A percentile compares a stretch with the other conserved stretches of the same genome.
phyloP scores from a whole-genome alignment of 73 alveolate genomes.

The Stentor roeselii region DNA sequence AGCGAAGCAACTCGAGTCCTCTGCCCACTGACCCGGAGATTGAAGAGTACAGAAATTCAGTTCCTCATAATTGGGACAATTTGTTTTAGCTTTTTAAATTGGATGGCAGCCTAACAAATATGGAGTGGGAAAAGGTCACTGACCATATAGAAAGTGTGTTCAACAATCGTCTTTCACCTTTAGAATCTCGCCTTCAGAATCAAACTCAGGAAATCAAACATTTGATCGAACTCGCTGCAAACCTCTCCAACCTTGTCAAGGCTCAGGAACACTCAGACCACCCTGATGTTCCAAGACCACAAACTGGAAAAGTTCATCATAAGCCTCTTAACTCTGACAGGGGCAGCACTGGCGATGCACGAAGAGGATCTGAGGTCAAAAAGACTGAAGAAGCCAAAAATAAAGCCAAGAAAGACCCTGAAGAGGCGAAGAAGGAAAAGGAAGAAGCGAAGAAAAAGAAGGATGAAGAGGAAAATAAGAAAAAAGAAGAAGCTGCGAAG shows the following conservation, averaged over 20 bases:
- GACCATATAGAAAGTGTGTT: not conserved
- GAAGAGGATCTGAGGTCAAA: not conserved
- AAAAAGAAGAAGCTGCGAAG: not conserved
- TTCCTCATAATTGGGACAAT: constrained; percentile 22
- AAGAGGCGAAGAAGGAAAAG: not conserved
- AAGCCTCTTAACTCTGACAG: not conserved
- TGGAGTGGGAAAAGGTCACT: constrained; percentile 9
- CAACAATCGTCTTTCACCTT: not conserved
- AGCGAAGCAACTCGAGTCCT: not conserved
- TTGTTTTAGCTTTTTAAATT: too few species aligned
- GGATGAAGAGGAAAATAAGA: not conserved
- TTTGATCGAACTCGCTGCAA: not conserved
- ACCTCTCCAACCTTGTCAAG: not conserved
- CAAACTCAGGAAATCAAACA: not conserved
- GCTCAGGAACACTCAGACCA: not conserved
- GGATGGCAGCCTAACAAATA: too few species aligned
- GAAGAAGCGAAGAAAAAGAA: not conserved
- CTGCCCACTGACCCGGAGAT: not conserved
- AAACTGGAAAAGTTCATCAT: not conserved
- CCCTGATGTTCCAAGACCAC: not conserved
- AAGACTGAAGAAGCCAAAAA: not conserved
- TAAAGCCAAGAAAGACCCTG: not conserved
- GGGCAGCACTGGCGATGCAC: not conserved
- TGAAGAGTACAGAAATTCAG: not conserved
- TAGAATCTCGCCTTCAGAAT: not conserved